Base-by-base conservation (phyloP, 1,284 basidiomycete species). In the Lentinus polychrous region DNA sequence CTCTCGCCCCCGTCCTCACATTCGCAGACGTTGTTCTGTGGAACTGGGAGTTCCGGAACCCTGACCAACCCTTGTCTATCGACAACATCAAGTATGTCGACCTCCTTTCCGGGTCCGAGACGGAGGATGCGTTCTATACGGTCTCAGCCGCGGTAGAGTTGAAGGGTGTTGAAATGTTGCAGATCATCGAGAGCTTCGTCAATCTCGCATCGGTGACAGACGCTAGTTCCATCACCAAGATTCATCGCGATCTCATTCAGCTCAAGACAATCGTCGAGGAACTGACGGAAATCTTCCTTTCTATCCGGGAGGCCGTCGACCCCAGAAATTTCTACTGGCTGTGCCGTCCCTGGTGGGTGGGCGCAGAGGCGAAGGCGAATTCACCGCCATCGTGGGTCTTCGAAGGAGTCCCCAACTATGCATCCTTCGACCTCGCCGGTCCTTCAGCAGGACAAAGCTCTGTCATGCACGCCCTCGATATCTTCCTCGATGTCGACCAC, bases 11-110 rank as follows among this genome's bases (percentile, higher is more conserved):
- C 0, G 80, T 99, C 52, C 73, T 98, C 50, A 98, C 94, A 0
- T 99, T 95, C 61, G 91, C 95, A 32, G 94, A 96, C 63, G 93
- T 90, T 2, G 94, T 99, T 8, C 76, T 98, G 1, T 99, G 93
- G 91, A 97, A 98, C 62, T 94, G 86, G 79, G 75, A 83, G 44
- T 72, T 81, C 46, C 64, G 78, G 47, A 67, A 81, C 58, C 73
- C 83, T 36, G 69, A 66, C 20, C 65, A 67, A 40, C 80, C 78
- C 44, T 63, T 78, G 50, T 79, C 76, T 52, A 66, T 74, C 51
- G 75, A 78, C 54, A 83, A 87, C 68, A 75, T 85, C 70, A 71
- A 72, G 45, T 83, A 87, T 59, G 66, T 75, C 50, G 79, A 86
- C 57, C 65, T 80, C 2, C 97, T 98, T 68, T 94, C 92, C n/a